These are phyloP conservation scores for Fusarium pininemorale DNA, from an alignment of 2,329 filamentous ascomycete genomes.

Conservation along the genomic window DNA sequence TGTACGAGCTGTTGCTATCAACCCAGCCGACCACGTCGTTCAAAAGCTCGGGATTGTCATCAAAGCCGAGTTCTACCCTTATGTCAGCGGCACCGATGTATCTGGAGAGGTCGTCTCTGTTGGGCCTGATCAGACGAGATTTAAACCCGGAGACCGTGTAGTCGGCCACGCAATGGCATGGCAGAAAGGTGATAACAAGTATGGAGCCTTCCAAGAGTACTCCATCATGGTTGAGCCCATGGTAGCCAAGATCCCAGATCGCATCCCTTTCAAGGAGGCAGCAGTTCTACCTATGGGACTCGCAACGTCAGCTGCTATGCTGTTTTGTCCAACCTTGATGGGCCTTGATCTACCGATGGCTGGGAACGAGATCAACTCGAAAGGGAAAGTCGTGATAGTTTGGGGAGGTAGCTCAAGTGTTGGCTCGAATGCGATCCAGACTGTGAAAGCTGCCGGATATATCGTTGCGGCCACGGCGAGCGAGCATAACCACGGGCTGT, in stretches of 20 bases:
- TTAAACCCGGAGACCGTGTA: not conserved
- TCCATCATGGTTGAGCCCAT: not conserved
- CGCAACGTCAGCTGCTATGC: not conserved
- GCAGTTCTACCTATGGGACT: not conserved
- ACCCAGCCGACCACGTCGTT: not conserved
- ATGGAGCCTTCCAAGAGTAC: not conserved
- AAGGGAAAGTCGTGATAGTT: not conserved
- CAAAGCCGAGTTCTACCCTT: not conserved
- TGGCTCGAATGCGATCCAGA: not conserved
- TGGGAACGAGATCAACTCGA: not conserved
- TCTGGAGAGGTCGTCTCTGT: not conserved
- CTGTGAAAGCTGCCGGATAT: not conserved
- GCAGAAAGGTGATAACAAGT: not conserved
- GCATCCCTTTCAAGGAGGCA: not conserved
- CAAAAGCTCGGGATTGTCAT: not conserved
- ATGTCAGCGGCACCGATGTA: not conserved
- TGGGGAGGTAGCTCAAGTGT: not conserved
- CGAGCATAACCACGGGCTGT: not conserved
- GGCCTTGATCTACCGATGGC: not conserved
- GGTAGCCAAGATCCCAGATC: not conserved
- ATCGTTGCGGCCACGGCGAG: not conserved
- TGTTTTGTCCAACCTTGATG: not conserved
- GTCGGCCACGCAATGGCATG: not conserved
- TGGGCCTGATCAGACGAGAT: not conserved
- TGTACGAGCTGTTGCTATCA: not conserved